These are phyloP conservation scores for Parathielavia hyrcaniae DNA, from an alignment of 495 filamentous ascomycete species.

Conservation along the genomic window DNA sequence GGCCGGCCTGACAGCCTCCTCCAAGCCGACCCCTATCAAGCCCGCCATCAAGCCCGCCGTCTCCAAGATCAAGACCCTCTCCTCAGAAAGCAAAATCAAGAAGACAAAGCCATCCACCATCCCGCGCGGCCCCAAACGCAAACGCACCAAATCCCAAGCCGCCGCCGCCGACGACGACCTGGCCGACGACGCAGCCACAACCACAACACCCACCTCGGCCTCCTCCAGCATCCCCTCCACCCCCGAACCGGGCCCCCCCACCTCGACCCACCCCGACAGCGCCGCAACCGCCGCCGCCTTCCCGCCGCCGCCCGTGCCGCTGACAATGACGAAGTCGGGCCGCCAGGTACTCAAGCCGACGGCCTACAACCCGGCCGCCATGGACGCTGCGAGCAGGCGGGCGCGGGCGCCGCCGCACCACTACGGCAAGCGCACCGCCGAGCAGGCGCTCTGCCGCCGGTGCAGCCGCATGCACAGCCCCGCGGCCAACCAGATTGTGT, in stretches of 20 bases:
- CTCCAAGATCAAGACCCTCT: constrained; percentile 16
- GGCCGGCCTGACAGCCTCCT: constrained; percentile 20
- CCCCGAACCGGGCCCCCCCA: constrained; percentile 11
- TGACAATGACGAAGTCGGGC: constrained; percentile 75
- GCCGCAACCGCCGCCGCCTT: not conserved
- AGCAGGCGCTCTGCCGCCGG: constrained; percentile 60
- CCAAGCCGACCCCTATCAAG: constrained; percentile 18
- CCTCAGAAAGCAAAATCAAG: constrained; percentile 27
- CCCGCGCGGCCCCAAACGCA: constrained; percentile 16
- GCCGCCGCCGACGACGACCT: constrained; percentile 7
- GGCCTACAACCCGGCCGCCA: constrained; percentile 57
- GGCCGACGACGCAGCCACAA: constrained; percentile 9
- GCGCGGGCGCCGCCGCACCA: constrained; percentile 31
- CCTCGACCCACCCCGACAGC: not conserved
- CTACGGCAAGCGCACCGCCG: constrained; percentile 45
- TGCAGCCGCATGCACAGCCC: constrained; percentile 76
- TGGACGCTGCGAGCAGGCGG: constrained; percentile 31
- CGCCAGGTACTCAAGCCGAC: constrained; percentile 70
- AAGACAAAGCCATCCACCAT: constrained; percentile 19
- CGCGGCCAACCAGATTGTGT: constrained; percentile 77
- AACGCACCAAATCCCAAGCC: constrained; percentile 21
- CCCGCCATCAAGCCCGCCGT: constrained; percentile 7
- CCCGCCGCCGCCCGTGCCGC: constrained; percentile 44
- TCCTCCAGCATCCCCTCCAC: not conserved
- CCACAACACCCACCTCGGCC: constrained; percentile 17